Evolutionary conservation across 1,139 yeast genomes (phyloP).

Genomic region (Taphrina communis): DNA sequence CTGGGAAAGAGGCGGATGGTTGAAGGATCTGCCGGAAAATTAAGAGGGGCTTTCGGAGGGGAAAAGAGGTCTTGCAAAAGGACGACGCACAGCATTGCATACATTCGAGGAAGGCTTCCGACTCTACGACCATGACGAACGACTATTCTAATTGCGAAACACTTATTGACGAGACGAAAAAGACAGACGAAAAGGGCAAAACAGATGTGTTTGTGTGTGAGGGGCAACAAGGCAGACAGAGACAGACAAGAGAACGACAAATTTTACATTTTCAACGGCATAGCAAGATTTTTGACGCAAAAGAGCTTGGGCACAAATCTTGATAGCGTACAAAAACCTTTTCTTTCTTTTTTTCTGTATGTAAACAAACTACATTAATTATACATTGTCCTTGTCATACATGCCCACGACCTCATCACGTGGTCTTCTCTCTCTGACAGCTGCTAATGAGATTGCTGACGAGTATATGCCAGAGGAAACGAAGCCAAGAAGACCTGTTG

Average conservation of each 20-base stretch:
- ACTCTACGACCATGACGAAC: no score
- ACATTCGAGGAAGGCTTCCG: no score
- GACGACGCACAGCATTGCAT: not conserved
- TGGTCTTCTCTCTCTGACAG: no score
- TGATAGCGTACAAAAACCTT: not conserved
- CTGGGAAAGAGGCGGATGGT: constrained; percentile 41
- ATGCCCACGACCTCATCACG: no score
- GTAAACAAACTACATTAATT: no score
- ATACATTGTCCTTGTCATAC: no score
- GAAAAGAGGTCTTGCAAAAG: not conserved
- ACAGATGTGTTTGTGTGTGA: not conserved
- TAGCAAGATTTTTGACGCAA: not conserved
- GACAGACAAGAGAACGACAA: not conserved
- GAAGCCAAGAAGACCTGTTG: no score
- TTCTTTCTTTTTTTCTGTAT: no score
- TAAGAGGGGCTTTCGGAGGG: not conserved
- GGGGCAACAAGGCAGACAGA: not conserved
- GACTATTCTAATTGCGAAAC: no score
- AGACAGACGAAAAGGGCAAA: not conserved
- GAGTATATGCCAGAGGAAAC: no score
- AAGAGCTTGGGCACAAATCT: constrained; percentile 4
- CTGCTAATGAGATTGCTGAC: no score
- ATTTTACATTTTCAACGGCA: not conserved
- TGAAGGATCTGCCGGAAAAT: constrained; percentile 4
- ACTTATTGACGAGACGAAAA: not conserved